These are phyloP conservation scores for Globisporangium nagaii DNA, from an alignment of 352 stramenopile genomes.

Conservation along the genomic window DNA sequence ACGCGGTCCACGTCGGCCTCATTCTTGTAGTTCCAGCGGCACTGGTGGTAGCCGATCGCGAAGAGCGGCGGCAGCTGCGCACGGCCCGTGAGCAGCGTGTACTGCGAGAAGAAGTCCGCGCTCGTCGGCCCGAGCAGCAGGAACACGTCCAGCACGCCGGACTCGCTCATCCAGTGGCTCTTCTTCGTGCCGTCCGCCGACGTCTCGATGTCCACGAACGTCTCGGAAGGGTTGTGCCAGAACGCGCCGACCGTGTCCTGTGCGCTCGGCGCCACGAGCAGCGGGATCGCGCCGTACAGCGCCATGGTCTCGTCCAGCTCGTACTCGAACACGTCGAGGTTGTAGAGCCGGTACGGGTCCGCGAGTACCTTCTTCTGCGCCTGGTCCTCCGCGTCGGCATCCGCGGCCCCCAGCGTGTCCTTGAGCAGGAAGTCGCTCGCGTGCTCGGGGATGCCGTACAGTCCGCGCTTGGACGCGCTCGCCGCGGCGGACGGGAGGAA, in stretches of 20 bases:
- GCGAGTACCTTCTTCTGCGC: conserved; percentile 28
- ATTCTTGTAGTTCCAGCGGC: conserved; percentile 99
- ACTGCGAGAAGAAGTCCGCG: conserved; percentile 87
- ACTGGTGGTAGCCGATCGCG: conserved; percentile 98
- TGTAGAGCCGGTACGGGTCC: conserved; percentile 99
- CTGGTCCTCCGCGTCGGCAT: neutral
- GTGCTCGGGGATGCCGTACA: conserved; percentile 98
- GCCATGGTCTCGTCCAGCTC: conserved; percentile 98
- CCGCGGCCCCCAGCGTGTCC: conserved; percentile 65
- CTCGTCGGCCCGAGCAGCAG: conserved; percentile 89
- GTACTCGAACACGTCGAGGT: conserved; percentile 99
- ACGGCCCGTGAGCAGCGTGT: conserved; percentile 90
- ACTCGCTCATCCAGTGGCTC: conserved; percentile 94
- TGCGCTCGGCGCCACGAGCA: conserved; percentile 63
- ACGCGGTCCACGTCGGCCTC: conserved; percentile 92
- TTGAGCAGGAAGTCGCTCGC: conserved; percentile 92
- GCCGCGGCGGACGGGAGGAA: conserved; percentile 77
- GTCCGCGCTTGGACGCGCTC: conserved; percentile 32
- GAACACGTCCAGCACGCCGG: conserved; percentile 96
- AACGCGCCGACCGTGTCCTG: conserved; percentile 92
- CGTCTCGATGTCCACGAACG: conserved; percentile 95
- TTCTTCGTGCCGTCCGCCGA: conserved; percentile 41
- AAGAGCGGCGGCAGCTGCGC: conserved; percentile 95
- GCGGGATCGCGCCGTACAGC: conserved; percentile 91
- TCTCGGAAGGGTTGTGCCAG: conserved; percentile 99